Evolutionary conservation across 495 filamentous ascomycete genomes (phyloP).

Genomic region (Penicillium canariense): DNA sequence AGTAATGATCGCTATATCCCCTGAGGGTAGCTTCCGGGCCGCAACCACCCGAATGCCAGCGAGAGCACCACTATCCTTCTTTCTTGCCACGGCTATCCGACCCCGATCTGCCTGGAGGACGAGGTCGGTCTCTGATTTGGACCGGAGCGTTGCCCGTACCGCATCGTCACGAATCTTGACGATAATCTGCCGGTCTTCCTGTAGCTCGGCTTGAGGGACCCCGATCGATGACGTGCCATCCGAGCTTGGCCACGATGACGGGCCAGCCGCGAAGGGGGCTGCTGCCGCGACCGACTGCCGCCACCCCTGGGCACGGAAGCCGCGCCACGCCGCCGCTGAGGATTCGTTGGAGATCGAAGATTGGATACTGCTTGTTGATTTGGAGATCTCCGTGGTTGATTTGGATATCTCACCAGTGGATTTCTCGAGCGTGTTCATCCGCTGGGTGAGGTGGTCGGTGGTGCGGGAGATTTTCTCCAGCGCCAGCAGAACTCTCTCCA

Average conservation of each 20-base stretch:
- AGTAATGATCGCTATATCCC: conserved; percentile 11
- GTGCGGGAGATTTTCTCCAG: too few species aligned
- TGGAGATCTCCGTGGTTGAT: conserved; percentile 5
- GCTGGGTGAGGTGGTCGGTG: conserved; percentile 16
- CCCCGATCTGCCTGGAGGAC: background rate
- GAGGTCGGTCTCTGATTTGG: conserved; percentile 4
- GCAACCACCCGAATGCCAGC: conserved; percentile 12
- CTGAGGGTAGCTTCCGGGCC: conserved; percentile 12
- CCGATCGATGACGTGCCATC: conserved; percentile 5
- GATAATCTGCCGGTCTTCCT: conserved; percentile 6
- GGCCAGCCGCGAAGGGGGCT: background rate
- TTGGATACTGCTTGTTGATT: too few species aligned
- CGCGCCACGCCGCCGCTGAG: conserved; percentile 16
- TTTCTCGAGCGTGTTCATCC: conserved; percentile 16
- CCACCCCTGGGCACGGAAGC: conserved; percentile 10
- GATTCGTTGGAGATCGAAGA: too few species aligned
- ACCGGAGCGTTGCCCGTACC: background rate
- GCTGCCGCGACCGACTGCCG: conserved; percentile 1
- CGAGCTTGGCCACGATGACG: conserved; percentile 5
- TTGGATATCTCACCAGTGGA: conserved; percentile 10
- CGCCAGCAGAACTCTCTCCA: conserved; percentile 17
- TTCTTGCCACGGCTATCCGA: background rate
- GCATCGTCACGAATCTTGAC: background rate
- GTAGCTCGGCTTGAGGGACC: background rate
- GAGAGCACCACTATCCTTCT: conserved; percentile 1